Percentiles rank a stretch among this genome's conserved stretches.
phyloP scores from a whole-genome alignment of 2,329 filamentous ascomycete genomes.

The Capronia americana region DNA sequence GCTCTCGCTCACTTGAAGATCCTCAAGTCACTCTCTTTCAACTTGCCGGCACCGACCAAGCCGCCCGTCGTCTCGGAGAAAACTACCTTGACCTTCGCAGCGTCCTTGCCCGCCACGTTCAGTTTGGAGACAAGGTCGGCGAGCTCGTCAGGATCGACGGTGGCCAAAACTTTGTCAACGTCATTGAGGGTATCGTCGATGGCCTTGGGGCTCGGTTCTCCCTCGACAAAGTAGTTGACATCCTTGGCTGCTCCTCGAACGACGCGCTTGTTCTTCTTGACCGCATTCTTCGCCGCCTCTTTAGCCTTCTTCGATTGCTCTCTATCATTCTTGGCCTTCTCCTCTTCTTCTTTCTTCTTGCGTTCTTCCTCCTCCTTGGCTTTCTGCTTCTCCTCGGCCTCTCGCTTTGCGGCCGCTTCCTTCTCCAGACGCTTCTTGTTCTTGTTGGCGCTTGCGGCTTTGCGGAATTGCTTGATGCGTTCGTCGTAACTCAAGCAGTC shows the following conservation, averaged over 20 bases:
- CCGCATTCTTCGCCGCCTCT: constrained; percentile 96
- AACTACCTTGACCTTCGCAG: constrained; percentile 81
- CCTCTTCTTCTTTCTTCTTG: constrained; percentile 82
- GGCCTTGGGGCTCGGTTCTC: constrained; percentile 71
- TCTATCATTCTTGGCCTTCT: constrained; percentile 80
- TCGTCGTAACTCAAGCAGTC: constrained; percentile 84
- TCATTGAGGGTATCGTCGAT: constrained; percentile 85
- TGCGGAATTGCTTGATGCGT: constrained; percentile 96
- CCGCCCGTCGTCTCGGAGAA: constrained; percentile 80
- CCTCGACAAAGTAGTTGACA: constrained; percentile 87
- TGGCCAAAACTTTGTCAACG: constrained; percentile 83
- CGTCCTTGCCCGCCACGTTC: constrained; percentile 75
- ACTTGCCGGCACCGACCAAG: constrained; percentile 80
- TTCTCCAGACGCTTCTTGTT: constrained; percentile 92
- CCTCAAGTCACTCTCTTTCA: constrained; percentile 84
- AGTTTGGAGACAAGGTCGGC: constrained; percentile 82
- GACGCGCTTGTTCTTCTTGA: constrained; percentile 99
- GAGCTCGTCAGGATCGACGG: constrained; percentile 90
- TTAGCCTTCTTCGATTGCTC: constrained; percentile 93
- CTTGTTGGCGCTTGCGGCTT: constrained; percentile 90
- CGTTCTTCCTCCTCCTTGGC: constrained; percentile 84
- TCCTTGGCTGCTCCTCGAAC: constrained; percentile 94
- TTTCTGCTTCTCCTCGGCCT: constrained; percentile 81
- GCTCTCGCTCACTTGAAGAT: constrained; percentile 42
- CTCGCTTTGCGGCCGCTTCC: constrained; percentile 88